phyloP scores from a whole-genome alignment of 345 rosid genomes.

The Heritiera littoralis region DNA sequence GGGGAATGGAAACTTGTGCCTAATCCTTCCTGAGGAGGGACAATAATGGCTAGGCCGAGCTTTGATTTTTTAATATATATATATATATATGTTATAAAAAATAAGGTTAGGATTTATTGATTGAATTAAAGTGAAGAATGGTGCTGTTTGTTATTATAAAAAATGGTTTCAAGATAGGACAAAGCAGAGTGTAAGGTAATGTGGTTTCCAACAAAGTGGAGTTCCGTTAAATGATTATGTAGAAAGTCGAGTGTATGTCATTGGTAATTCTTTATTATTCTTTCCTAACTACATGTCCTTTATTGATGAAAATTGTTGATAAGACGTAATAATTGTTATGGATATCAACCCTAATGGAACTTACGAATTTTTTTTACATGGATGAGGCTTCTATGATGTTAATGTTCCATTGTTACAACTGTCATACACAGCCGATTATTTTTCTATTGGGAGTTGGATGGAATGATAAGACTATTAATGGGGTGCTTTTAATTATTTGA shows the following conservation, averaged over 20 bases:
- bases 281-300: neutral
- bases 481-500: neutral
- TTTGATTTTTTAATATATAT: too few species aligned
- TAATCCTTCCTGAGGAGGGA: too few species aligned
- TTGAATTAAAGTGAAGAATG: neutral
- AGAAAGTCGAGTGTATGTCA: neutral
- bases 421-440: neutral
- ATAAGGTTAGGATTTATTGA: neutral
- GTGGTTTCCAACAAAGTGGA: neutral
- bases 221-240: neutral
- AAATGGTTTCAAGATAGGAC: too few species aligned
- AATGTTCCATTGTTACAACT: neutral
- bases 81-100: too few species aligned
- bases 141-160: neutral
- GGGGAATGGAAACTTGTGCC: too few species aligned
- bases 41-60: too few species aligned
- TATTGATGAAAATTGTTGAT: neutral
- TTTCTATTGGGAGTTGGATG: neutral
- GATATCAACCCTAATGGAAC: neutral
- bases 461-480: neutral
- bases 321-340: neutral
- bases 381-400: conserved; percentile 7
- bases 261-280: neutral
- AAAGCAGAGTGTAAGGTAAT: neutral
- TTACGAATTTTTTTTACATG: neutral